These are phyloP conservation scores for Aureobasidium lini DNA, from an alignment of 2,329 filamentous ascomycete genomes.

Conservation along the genomic window DNA sequence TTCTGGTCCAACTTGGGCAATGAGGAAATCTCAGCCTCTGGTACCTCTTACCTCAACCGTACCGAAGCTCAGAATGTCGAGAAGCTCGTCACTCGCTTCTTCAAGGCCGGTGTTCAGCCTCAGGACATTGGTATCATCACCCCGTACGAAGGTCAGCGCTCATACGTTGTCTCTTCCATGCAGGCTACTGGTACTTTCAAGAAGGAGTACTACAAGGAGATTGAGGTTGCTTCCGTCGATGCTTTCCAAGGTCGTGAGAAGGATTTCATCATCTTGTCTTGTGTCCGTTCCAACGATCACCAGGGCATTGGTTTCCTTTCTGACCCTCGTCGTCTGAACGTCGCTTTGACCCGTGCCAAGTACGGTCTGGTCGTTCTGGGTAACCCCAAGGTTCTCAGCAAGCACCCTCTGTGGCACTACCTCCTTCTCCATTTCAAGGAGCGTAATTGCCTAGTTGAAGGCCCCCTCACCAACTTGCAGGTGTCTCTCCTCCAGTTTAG, in stretches of 20 bases:
- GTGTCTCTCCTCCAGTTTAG: constrained; percentile 91
- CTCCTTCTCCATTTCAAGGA: constrained; percentile 95
- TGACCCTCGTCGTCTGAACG: constrained; percentile 93
- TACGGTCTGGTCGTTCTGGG: constrained; percentile 94
- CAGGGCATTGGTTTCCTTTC: constrained; percentile 98
- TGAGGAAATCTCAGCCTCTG: constrained; percentile 95
- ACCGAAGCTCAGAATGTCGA: constrained; percentile 97
- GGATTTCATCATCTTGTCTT: constrained; percentile 96
- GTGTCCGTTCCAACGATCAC: constrained; percentile 96
- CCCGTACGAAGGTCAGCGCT: constrained; percentile 95
- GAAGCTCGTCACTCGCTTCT: constrained; percentile 96
- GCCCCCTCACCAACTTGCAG: constrained; percentile 91
- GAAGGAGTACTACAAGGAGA: constrained; percentile 97
- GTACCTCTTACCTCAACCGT: constrained; percentile 95
- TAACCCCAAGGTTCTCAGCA: constrained; percentile 94
- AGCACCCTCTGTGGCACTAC: constrained; percentile 97
- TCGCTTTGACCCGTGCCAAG: constrained; percentile 92
- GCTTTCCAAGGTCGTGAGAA: constrained; percentile 99
- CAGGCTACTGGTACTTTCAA: constrained; percentile 95
- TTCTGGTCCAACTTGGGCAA: constrained; percentile 98
- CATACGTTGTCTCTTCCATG: constrained; percentile 99
- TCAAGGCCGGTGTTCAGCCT: constrained; percentile 96
- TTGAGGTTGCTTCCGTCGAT: constrained; percentile 96
- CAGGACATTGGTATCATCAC: constrained; percentile 95
- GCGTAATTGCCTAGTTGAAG: constrained; percentile 89